Evolutionary conservation across 345 rosid genomes (phyloP), one percentile per base, ranked within the genome.

Genomic region (Noccaea bulbosa): DNA sequence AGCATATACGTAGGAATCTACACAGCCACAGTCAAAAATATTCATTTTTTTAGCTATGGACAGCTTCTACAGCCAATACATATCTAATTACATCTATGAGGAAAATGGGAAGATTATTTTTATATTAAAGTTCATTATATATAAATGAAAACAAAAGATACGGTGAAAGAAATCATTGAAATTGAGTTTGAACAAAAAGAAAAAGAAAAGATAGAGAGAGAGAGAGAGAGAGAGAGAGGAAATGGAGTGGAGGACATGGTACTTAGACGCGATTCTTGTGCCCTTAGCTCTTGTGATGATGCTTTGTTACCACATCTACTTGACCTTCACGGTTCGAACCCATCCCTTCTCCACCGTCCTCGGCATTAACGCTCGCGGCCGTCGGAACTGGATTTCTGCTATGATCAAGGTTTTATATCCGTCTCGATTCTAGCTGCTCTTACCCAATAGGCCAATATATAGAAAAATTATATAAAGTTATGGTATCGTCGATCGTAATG

Each of bases 341-440:
- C 72, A 82, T 1, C 98, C 97, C 0, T 79, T 81, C 77, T 39
- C 88, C 56, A 93, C 98, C 78, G 78, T 89, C 51, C 76, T 93
- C 43, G 98, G 90, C 34, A 87, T 82, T 2, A 93, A 86, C 66
- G 63, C 96, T 11, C 68, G 37, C 20, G 94, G 81, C 1, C 79
- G 88, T 4, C 84, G 89, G 20, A 66, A 43, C 41, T 93, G 98
- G 98, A 92, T 91, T 27, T 62, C 86, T 1, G 56, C 92, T 78
- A 91, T 93, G 57, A 84, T 93, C 72, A 91, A 89, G 94, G 98
- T 93, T 60, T 58, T 16, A 50, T 24, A 24, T 50, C 8, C 8
- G 57, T 66, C 62, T 57, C 27, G 1, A 46, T 47, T 22, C 16
- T 27, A 43, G 2, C 16, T 51, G 2, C 11, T 60, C 56, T 34